Percentiles rank a stretch among this genome's conserved stretches.
Conservation (phyloP, 78 protist genomes). For the Speleostelium caveatum region DNA sequence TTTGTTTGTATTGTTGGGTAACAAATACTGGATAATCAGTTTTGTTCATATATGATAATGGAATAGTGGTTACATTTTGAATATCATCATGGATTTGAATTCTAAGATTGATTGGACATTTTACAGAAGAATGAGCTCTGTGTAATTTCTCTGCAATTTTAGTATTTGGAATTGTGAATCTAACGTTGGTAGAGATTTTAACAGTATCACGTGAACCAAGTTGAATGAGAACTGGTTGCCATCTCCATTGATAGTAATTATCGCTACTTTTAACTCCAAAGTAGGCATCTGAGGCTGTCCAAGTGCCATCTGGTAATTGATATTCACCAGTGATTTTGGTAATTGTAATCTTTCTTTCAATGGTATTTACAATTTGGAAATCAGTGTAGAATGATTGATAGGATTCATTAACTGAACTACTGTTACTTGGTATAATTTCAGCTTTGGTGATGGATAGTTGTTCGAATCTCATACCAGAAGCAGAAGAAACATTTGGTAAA, state of each 20-base stretch:
- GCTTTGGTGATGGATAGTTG: conserved; percentile 40
- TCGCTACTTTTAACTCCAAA: conserved; percentile 6
- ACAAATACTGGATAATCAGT: conserved; percentile 41
- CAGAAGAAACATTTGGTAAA: conserved; percentile 16
- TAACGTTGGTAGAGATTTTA: conserved; percentile 23
- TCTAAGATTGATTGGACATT: conserved; percentile 18
- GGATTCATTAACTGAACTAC: neutral
- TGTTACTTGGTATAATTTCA: neutral
- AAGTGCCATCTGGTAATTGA: conserved; percentile 25
- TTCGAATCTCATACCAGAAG: conserved; percentile 30
- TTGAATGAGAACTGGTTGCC: conserved; percentile 13
- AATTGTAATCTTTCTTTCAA: neutral
- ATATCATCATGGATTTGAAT: neutral
- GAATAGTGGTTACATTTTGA: conserved; percentile 30
- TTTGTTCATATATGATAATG: conserved; percentile 46
- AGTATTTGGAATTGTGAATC: neutral
- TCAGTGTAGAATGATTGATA: conserved; percentile 42
- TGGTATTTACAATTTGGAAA: conserved; percentile 53
- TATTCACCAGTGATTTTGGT: conserved; percentile 53
- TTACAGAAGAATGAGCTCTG: conserved; percentile 21
- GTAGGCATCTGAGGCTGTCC: conserved; percentile 29
- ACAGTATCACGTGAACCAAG: conserved; percentile 26
- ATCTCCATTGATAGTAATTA: conserved; percentile 36
- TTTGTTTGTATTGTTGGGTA: conserved; percentile 2
- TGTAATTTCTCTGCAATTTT: conserved; percentile 4